Evolutionary conservation across 1,284 basidiomycete genomes (phyloP).

Genomic region (Ustilago curta): DNA sequence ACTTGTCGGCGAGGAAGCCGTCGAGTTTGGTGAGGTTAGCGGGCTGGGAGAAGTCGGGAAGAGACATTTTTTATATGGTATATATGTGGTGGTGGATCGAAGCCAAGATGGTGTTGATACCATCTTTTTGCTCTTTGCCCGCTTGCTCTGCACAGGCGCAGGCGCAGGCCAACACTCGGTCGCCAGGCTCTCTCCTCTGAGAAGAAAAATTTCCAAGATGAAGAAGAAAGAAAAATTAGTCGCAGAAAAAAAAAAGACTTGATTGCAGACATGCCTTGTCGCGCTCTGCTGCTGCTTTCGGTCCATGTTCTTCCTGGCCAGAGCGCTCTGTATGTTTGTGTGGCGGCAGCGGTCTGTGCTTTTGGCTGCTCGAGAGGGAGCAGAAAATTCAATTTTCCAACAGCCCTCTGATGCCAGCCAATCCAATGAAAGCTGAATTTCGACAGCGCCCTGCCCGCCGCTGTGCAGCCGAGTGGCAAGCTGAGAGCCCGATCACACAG

Average conservation of each 20-base stretch:
- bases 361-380: neutral
- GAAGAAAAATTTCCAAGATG: conserved; percentile 8
- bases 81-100: conserved; percentile 23
- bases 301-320: neutral
- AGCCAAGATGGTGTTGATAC: neutral
- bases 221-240: conserved; percentile 23
- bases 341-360: conserved; percentile 27
- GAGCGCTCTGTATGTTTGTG: neutral
- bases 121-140: neutral
- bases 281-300: neutral
- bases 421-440: neutral
- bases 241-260: conserved; percentile 9
- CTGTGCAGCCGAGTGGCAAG: conserved; percentile 5
- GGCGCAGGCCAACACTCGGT: conserved; percentile 1
- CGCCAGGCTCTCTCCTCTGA: neutral
- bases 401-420: neutral
- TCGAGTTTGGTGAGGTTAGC: conserved; percentile 62
- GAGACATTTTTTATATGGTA: conserved; percentile 59
- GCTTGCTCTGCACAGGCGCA: conserved; percentile 13
- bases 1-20: conserved; percentile 62
- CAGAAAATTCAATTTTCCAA: neutral
- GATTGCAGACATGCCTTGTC: conserved; percentile 4
- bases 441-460: no score
- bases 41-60: conserved; percentile 67
- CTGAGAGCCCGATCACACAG: conserved; percentile 23